Percentiles rank a stretch among this genome's conserved stretches.
Conservation (phyloP, 2,329 filamentous ascomycete species). For the Aquanectria penicillioides region DNA sequence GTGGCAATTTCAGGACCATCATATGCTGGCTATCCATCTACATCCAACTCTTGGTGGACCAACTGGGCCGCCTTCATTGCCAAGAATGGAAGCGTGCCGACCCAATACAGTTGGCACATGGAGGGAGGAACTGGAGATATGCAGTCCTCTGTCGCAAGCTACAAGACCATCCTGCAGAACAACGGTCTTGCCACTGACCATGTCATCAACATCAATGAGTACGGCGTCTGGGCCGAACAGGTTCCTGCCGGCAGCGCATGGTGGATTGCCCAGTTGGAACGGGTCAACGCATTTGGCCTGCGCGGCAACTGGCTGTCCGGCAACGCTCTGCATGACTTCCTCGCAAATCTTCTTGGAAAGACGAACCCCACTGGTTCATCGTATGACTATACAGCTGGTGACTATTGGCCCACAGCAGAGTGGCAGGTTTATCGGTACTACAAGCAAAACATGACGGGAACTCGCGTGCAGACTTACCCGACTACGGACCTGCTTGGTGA, state of each 20-base stretch:
- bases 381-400: not conserved
- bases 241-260: slow-evolving; percentile 53
- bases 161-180: slow-evolving; percentile 6
- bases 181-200: slow-evolving; percentile 31
- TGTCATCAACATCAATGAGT: slow-evolving; percentile 60
- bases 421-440: slow-evolving; percentile 33
- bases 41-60: slow-evolving; percentile 20
- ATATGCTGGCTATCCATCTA: slow-evolving; percentile 15
- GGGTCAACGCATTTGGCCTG: slow-evolving; percentile 53
- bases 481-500: not conserved
- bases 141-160: not conserved
- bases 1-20: slow-evolving; percentile 18
- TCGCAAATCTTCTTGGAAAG: slow-evolving; percentile 49
- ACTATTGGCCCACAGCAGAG: slow-evolving; percentile 23
- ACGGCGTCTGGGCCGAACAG: slow-evolving; percentile 53
- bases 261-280: slow-evolving; percentile 59
- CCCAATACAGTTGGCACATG: slow-evolving; percentile 29
- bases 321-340: slow-evolving; percentile 53
- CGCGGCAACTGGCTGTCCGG: slow-evolving; percentile 57
- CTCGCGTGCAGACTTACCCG: slow-evolving; percentile 2
- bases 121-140: slow-evolving; percentile 7
- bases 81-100: not conserved
- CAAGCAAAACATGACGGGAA: slow-evolving; percentile 7
- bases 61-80: not conserved
- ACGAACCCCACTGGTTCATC: slow-evolving; percentile 6